These are phyloP conservation scores for Monsonia emarginata DNA, from an alignment of 441 rosid species.

Conservation along the genomic window DNA sequence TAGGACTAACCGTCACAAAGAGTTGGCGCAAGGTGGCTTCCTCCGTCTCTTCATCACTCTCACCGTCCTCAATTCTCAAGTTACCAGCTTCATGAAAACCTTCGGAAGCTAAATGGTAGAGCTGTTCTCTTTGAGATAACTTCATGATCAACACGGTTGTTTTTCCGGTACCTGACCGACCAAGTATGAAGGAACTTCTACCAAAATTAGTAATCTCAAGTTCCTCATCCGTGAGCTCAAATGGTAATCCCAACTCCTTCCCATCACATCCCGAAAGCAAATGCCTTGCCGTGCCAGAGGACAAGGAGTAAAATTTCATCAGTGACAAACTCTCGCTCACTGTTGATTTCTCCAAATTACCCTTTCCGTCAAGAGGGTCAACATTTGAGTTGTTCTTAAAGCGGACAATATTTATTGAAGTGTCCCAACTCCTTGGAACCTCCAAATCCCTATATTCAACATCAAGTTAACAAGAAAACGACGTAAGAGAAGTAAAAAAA, in stretches of 20 bases:
- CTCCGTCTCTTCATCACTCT: not conserved
- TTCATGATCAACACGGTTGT: constrained; percentile 42
- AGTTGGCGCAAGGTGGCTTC: constrained; percentile 8
- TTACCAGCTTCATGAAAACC: constrained; percentile 10
- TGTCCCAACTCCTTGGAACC: constrained; percentile 15
- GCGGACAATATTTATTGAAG: constrained; percentile 10
- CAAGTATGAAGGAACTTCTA: constrained; percentile 35
- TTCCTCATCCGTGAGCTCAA: constrained; percentile 35
- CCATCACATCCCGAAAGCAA: constrained; percentile 33
- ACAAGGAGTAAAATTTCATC: constrained; percentile 45
- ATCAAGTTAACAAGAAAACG: not conserved
- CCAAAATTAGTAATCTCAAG: constrained; percentile 24
- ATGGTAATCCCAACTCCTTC: constrained; percentile 34
- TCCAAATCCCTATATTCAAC: constrained; percentile 5
- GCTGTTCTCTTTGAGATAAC: constrained; percentile 32
- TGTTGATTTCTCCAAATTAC: constrained; percentile 20
- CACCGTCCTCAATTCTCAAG: not conserved
- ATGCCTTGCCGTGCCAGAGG: constrained; percentile 26
- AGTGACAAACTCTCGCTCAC: constrained; percentile 34
- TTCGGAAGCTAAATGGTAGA: constrained; percentile 18
- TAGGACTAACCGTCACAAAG: constrained; percentile 18
- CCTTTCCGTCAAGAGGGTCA: not conserved
- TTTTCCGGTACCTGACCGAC: constrained; percentile 56
- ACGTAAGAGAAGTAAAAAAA: not conserved
- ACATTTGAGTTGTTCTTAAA: not conserved